These are phyloP conservation scores for Mucor mucedo DNA, from an alignment of 371 early-diverging fungal genomes.

Conservation along the genomic window DNA sequence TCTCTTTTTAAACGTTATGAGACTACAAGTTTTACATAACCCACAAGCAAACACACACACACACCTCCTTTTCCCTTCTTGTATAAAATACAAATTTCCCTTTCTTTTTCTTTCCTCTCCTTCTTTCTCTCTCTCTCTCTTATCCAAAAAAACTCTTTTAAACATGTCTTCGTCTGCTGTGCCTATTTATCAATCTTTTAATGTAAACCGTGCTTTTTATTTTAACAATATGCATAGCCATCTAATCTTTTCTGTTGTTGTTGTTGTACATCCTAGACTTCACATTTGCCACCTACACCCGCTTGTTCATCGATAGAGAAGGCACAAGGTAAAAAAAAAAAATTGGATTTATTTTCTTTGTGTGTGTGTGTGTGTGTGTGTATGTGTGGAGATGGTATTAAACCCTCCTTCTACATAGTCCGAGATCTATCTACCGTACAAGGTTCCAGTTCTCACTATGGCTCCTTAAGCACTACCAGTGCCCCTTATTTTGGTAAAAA, in stretches of 20 bases:
- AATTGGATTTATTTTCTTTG: too few species aligned
- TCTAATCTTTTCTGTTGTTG: slow-evolving; percentile 1
- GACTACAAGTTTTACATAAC: neutral
- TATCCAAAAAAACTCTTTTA: neutral
- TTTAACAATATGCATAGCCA: neutral
- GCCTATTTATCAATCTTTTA: slow-evolving; percentile 5
- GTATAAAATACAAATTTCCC: neutral
- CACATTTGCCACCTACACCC: slow-evolving; percentile 15
- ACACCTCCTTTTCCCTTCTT: neutral
- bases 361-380: too few species aligned
- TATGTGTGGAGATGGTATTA: neutral
- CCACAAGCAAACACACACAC: neutral
- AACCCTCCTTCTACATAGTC: neutral
- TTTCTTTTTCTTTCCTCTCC: neutral
- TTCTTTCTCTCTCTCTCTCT: neutral
- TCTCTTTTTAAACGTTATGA: neutral
- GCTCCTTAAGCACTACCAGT: slow-evolving; percentile 5
- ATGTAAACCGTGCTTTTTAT: neutral
- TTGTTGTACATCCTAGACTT: neutral
- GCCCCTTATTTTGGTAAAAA: slow-evolving; percentile 15
- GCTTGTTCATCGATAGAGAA: slow-evolving; percentile 1
- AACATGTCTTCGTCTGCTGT: slow-evolving; percentile 1
- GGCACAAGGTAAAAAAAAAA: neutral
- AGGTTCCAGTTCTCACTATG: neutral
- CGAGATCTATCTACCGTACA: slow-evolving; percentile 9